A percentile compares a stretch with the other conserved stretches of the same genome.
Conservation (phyloP, 345 rosid species). For the Psidium guajava region DNA sequence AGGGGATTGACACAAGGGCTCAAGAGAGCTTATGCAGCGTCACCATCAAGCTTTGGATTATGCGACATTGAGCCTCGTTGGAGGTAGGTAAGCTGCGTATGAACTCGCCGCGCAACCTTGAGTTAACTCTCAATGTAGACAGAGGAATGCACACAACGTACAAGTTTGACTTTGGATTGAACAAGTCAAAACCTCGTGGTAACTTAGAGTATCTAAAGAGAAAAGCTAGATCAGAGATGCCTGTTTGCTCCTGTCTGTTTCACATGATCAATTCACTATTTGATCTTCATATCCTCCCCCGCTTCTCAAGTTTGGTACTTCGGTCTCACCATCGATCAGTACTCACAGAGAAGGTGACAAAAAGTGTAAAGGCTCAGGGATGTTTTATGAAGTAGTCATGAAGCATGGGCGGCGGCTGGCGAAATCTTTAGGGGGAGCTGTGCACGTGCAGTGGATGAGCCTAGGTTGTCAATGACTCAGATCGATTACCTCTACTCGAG, state of each 20-base stretch:
- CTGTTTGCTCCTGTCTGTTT: neutral
- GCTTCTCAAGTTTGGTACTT: conserved; percentile 57
- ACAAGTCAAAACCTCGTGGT: conserved; percentile 27
- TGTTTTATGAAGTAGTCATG: too few species aligned
- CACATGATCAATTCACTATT: neutral
- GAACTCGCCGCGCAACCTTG: neutral
- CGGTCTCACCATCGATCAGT: conserved; percentile 17
- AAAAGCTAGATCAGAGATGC: conserved; percentile 73
- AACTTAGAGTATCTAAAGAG: conserved; percentile 70
- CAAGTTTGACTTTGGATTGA: neutral
- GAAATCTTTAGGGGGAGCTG: too few species aligned
- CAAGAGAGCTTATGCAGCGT: neutral
- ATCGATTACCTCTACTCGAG: too few species aligned
- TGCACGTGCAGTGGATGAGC: too few species aligned
- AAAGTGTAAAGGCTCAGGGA: too few species aligned
- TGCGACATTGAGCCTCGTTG: neutral
- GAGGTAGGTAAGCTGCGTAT: neutral
- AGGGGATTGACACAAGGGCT: neutral
- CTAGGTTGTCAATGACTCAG: too few species aligned
- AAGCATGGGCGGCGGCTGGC: too few species aligned
- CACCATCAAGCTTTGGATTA: neutral
- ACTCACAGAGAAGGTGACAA: too few species aligned
- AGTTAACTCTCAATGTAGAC: neutral
- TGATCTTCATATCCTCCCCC: neutral
- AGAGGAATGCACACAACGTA: neutral